Conservation (phyloP, 148 eudicot genomes). For the Heliamphora exappendiculata region DNA sequence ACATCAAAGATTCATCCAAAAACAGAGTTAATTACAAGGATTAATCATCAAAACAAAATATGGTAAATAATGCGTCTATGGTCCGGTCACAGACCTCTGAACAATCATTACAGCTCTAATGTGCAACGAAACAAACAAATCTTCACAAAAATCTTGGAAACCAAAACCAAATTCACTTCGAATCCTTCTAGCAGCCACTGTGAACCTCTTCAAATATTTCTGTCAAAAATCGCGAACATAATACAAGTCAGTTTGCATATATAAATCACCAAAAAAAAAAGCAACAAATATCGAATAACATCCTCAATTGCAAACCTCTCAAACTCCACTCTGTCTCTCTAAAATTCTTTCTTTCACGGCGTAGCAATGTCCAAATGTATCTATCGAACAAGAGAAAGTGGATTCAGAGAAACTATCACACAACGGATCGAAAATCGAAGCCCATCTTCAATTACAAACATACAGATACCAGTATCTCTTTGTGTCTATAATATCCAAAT, state of each 20-base stretch:
- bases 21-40: conserved; percentile 3
- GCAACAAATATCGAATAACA: not conserved
- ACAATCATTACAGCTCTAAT: not conserved
- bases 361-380: not conserved
- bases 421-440: not conserved
- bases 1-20: conserved; percentile 4
- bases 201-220: conserved; percentile 14
- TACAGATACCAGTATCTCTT: not conserved
- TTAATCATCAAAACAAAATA: not conserved
- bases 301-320: not conserved
- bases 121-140: conserved; percentile 1
- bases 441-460: not conserved
- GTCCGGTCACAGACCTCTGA: not conserved
- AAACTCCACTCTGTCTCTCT: not conserved
- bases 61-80: not conserved
- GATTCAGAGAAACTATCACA: conserved; percentile 6
- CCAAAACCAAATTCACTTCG: conserved; percentile 6
- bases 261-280: not conserved
- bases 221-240: not conserved
- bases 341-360: not conserved
- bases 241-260: not conserved
- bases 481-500: not conserved
- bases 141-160: conserved; percentile 3
- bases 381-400: conserved; percentile 3
- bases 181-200: not conserved